A percentile compares a stretch with the other conserved stretches of the same genome.
These are phyloP conservation scores for Dendrobium huoshanense DNA, from an alignment of 106 monocot species.

Conservation along the genomic window DNA sequence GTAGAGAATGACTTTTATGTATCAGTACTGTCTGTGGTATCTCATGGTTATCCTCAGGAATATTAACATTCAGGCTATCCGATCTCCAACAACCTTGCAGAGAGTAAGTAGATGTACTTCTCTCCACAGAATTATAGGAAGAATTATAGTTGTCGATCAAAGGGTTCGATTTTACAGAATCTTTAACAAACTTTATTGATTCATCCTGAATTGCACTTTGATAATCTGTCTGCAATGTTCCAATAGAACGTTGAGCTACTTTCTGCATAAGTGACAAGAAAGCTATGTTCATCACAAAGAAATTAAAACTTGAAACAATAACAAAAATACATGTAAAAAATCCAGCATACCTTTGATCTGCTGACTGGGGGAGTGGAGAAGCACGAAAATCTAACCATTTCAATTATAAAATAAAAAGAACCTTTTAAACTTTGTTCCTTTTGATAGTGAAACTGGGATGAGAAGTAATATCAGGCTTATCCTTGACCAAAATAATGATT, in stretches of 20 bases:
- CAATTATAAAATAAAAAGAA: background rate
- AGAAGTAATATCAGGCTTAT: background rate
- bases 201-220: conserved; percentile 21
- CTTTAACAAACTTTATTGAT: conserved; percentile 9
- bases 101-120: conserved; percentile 22
- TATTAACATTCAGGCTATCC: conserved; percentile 24
- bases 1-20: conserved; percentile 54
- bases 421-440: background rate
- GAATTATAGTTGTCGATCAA: conserved; percentile 13
- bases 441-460: background rate
- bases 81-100: conserved; percentile 39
- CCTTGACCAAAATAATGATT: conserved; percentile 5
- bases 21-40: conserved; percentile 5
- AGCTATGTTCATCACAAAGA: conserved; percentile 4
- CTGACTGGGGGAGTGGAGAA: conserved; percentile 31
- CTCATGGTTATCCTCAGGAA: conserved; percentile 7
- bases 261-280: conserved; percentile 29
- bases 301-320: background rate
- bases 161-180: conserved; percentile 10
- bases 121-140: no score
- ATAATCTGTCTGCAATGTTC: conserved; percentile 15
- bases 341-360: conserved; percentile 39
- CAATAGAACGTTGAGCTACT: conserved; percentile 17
- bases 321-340: background rate
- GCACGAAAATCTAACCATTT: conserved; percentile 54